A percentile compares a stretch with the other conserved stretches of the same genome.
Conservation (phyloP, 257 asterid species). For the Petunia axillaris region DNA sequence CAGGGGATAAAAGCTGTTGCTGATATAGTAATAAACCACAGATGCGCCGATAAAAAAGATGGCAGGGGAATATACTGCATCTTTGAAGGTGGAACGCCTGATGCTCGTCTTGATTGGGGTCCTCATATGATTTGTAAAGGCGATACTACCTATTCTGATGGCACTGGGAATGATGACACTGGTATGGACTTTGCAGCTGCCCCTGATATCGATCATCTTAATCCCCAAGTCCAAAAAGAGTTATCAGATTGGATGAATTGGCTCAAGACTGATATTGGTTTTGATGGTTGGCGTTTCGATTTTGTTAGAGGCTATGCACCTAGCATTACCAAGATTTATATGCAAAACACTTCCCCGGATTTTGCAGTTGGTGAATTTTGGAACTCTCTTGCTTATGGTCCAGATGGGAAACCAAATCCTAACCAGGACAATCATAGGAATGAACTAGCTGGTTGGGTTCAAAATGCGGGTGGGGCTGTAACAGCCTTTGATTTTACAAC, state of each 20-base stretch:
- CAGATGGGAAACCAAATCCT: slow-evolving; percentile 48
- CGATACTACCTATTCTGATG: slow-evolving; percentile 61
- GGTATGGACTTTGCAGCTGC: slow-evolving; percentile 49
- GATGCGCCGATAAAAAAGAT: slow-evolving; percentile 68
- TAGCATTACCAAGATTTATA: slow-evolving; percentile 53
- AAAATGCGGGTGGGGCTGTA: slow-evolving; percentile 46
- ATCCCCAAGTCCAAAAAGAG: slow-evolving; percentile 63
- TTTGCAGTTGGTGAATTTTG: slow-evolving; percentile 86
- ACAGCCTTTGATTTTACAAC: slow-evolving; percentile 85
- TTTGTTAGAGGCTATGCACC: slow-evolving; percentile 72
- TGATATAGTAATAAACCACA: slow-evolving; percentile 85
- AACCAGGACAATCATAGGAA: slow-evolving; percentile 62
- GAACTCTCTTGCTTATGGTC: slow-evolving; percentile 41
- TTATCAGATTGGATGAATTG: slow-evolving; percentile 87
- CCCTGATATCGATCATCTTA: slow-evolving; percentile 84
- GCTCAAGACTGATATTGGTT: slow-evolving; percentile 76
- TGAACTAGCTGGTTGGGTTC: slow-evolving; percentile 59
- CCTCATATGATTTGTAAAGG: slow-evolving; percentile 64
- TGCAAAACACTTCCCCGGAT: slow-evolving; percentile 59
- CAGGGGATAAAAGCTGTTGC: slow-evolving; percentile 73
- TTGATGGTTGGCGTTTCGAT: slow-evolving; percentile 83
- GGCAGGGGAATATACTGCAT: slow-evolving; percentile 64
- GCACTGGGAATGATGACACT: slow-evolving; percentile 73
- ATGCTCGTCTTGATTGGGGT: slow-evolving; percentile 88
- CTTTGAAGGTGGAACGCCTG: slow-evolving; percentile 88